A percentile compares a stretch with the other conserved stretches of the same genome.
Conservation (phyloP, 768 basidiomycete genomes). For the Cystofilobasidium ferigula region DNA sequence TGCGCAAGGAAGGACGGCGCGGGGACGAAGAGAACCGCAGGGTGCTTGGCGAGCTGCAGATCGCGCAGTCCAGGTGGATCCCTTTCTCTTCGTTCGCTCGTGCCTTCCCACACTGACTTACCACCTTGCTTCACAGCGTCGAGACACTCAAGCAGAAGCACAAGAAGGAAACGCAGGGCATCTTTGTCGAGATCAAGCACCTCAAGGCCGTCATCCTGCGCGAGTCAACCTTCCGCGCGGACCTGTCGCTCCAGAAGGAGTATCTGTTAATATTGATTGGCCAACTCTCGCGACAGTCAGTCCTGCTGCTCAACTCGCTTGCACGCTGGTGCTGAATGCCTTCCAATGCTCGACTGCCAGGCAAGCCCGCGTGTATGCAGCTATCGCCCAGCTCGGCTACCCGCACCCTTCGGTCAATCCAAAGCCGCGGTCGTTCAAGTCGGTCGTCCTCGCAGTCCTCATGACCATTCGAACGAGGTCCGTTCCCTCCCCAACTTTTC, state of each 20-base stretch:
- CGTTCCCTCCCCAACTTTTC: conserved; percentile 31
- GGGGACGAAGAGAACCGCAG: conserved; percentile 36
- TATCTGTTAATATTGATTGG: conserved; percentile 66
- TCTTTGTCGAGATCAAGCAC: conserved; percentile 81
- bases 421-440: conserved; percentile 49
- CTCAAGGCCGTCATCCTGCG: conserved; percentile 82
- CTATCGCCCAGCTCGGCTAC: conserved; percentile 66
- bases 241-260: conserved; percentile 72
- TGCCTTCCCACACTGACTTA: conserved; percentile 42
- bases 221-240: conserved; percentile 65
- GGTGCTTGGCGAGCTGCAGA: conserved; percentile 44
- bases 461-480: conserved; percentile 60
- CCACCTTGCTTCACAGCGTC: conserved; percentile 34
- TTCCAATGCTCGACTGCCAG: background rate
- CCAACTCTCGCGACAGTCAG: conserved; percentile 19
- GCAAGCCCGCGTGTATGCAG: conserved; percentile 39
- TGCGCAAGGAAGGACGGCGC: conserved; percentile 52
- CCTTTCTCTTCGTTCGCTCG: background rate
- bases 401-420: conserved; percentile 37
- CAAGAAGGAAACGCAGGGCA: conserved; percentile 62
- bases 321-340: conserved; percentile 46
- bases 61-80: conserved; percentile 42
- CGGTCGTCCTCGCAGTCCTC: conserved; percentile 48
- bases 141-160: conserved; percentile 30
- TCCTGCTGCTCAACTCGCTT: conserved; percentile 30